phyloP scores from a whole-genome alignment of 2,329 filamentous ascomycete genomes.

The Epichloe hybrida region DNA sequence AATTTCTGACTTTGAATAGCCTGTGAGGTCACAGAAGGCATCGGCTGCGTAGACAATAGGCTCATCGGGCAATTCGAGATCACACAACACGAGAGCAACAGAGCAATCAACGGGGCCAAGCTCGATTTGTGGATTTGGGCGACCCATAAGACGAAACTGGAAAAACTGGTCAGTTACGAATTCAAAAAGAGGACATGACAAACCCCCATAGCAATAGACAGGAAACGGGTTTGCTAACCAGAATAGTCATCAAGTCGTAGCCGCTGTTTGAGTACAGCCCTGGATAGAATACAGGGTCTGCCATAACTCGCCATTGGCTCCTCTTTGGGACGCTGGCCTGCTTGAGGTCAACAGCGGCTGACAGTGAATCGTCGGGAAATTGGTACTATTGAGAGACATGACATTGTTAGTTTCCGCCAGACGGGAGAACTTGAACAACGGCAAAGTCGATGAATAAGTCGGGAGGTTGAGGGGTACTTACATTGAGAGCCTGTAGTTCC shows the following conservation, averaged over 20 bases:
- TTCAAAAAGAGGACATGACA: neutral
- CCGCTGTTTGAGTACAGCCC: conserved; percentile 42
- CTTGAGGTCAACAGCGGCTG: conserved; percentile 1
- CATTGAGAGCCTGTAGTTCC: conserved; percentile 22
- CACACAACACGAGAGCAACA: conserved; percentile 72
- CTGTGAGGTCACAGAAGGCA: conserved; percentile 64
- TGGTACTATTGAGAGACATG: conserved; percentile 7
- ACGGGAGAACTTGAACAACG: neutral
- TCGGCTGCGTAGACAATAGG: conserved; percentile 80
- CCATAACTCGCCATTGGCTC: conserved; percentile 14
- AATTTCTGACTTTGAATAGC: conserved; percentile 62
- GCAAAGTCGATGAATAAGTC: neutral
- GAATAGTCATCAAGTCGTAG: conserved; percentile 40
- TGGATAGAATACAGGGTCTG: conserved; percentile 39
- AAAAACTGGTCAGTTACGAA: neutral
- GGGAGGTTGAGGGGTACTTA: conserved; percentile 9
- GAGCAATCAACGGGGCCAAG: conserved; percentile 75
- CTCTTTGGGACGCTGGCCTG: neutral
- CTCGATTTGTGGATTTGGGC: conserved; percentile 61
- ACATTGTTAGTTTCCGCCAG: neutral
- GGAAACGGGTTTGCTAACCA: conserved; percentile 26
- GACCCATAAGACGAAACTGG: conserved; percentile 48
- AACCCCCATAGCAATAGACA: too few species aligned
- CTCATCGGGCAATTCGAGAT: conserved; percentile 56
- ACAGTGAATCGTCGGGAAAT: conserved; percentile 6